Conservation (phyloP, 345 rosid genomes). For the Syzygium aqueum region DNA sequence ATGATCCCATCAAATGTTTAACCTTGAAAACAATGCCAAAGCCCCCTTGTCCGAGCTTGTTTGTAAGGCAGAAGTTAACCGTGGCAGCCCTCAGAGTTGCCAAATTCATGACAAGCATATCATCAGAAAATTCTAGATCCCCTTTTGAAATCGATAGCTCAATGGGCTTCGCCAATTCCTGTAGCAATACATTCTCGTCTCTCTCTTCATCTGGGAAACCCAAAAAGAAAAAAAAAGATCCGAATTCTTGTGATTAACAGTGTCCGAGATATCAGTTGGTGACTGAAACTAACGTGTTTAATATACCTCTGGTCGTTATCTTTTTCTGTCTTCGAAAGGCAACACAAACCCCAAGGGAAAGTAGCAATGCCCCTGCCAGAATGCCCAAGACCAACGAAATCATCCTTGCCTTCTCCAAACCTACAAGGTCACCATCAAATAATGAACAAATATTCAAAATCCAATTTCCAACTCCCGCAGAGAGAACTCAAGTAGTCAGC, state of each 20-base stretch:
- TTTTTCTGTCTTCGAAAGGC: not conserved
- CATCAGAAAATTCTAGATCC: not conserved
- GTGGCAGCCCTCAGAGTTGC: conserved; percentile 14
- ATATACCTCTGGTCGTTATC: not conserved
- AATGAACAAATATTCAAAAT: not conserved
- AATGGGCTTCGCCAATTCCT: not conserved
- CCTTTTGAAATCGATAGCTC: not conserved
- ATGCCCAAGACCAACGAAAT: not conserved
- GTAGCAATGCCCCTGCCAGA: not conserved
- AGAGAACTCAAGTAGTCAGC: not conserved
- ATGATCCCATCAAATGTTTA: not conserved
- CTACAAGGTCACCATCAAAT: not conserved
- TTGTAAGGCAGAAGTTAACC: conserved; percentile 6
- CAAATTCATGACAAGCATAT: conserved; percentile 1
- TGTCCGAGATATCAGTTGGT: not conserved
- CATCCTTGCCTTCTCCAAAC: not conserved
- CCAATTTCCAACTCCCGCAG: not conserved
- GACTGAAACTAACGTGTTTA: not conserved
- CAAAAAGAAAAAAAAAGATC: not conserved
- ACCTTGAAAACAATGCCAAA: conserved; percentile 11
- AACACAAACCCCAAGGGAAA: not conserved
- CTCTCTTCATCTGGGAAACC: not conserved
- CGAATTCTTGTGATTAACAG: not conserved
- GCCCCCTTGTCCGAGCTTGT: conserved; percentile 17
- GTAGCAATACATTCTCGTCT: not conserved